Evolutionary conservation across 164 flowering plant genomes (phyloP).

Genomic region (Sextonia rubra): DNA sequence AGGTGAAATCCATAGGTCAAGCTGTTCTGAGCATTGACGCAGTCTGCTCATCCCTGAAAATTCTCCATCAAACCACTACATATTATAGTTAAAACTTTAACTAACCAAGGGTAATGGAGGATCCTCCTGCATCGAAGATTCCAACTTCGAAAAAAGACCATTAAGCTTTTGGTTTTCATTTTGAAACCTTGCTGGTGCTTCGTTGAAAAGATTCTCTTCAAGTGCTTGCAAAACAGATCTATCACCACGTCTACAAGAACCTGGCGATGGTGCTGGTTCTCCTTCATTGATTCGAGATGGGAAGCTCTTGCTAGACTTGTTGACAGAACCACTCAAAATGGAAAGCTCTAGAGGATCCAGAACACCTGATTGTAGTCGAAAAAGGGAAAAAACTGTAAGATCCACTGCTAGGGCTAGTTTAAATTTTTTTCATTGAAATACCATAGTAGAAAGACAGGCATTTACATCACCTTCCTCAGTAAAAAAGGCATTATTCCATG

Average conservation of each 20-base stretch:
- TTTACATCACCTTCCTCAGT: conserved; percentile 75
- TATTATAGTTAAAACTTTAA: background rate
- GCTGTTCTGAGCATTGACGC: too few relatives aligned
- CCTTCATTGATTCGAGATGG: conserved; percentile 43
- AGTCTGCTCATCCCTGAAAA: too few relatives aligned
- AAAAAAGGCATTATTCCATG: conserved; percentile 87
- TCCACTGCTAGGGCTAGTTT: background rate
- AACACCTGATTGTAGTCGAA: conserved; percentile 51
- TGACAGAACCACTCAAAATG: conserved; percentile 40
- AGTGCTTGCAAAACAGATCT: conserved; percentile 18
- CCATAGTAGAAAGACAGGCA: background rate
- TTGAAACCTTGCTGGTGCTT: conserved; percentile 17
- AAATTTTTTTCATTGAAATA: background rate
- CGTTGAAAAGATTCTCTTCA: conserved; percentile 30
- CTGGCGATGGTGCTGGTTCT: conserved; percentile 12
- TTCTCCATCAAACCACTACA: background rate
- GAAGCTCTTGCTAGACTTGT: conserved; percentile 22
- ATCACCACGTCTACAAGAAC: conserved; percentile 11
- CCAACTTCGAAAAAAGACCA: conserved; percentile 13
- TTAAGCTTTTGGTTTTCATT: conserved; percentile 16
- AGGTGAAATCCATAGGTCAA: too few relatives aligned
- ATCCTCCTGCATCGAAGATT: conserved; percentile 20
- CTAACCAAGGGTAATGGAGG: conserved; percentile 31
- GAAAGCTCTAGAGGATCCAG: conserved; percentile 69
- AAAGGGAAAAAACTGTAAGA: background rate